These are phyloP conservation scores for Microbotryum intermedium DNA, from an alignment of 1,284 basidiomycete species.

Conservation along the genomic window DNA sequence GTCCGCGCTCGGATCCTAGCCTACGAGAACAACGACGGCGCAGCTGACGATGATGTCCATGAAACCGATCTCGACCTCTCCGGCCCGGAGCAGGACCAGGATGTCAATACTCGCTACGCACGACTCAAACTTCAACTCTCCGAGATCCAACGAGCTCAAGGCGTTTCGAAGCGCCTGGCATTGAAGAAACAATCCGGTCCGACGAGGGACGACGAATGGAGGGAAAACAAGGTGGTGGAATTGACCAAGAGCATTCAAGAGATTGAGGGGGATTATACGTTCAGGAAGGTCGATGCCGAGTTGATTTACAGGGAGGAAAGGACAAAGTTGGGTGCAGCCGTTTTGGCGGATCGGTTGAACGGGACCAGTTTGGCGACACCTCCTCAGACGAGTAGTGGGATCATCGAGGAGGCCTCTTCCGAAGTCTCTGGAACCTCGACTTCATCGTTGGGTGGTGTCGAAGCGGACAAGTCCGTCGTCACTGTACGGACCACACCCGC, in stretches of 20 bases:
- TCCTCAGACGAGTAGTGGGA: slow-evolving; percentile 1
- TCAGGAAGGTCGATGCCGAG: slow-evolving; percentile 48
- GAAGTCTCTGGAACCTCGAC: neutral
- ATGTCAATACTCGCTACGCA: slow-evolving; percentile 31
- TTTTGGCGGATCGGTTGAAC: slow-evolving; percentile 52
- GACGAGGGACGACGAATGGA: slow-evolving; percentile 37
- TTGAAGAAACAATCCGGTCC: slow-evolving; percentile 23
- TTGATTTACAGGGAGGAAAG: slow-evolving; percentile 52
- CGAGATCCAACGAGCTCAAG: slow-evolving; percentile 29
- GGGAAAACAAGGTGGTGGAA: slow-evolving; percentile 48
- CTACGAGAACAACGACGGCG: slow-evolving; percentile 16
- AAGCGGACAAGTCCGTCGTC: neutral
- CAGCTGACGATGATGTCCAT: slow-evolving; percentile 13
- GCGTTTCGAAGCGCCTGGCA: slow-evolving; percentile 28
- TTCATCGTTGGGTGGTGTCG: neutral
- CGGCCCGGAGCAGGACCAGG: neutral
- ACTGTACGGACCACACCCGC: neutral
- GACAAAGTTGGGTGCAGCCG: slow-evolving; percentile 47
- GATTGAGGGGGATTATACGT: slow-evolving; percentile 24
- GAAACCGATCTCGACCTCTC: slow-evolving; percentile 23
- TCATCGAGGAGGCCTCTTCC: neutral
- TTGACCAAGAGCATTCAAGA: slow-evolving; percentile 50
- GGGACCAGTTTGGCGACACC: slow-evolving; percentile 2
- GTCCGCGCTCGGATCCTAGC: slow-evolving; percentile 24
- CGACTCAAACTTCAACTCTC: slow-evolving; percentile 24